Percentiles rank a stretch among this genome's conserved stretches.
These are phyloP conservation scores for Solanum gracilifrons DNA, from an alignment of 257 asterid genomes.

Conservation along the genomic window DNA sequence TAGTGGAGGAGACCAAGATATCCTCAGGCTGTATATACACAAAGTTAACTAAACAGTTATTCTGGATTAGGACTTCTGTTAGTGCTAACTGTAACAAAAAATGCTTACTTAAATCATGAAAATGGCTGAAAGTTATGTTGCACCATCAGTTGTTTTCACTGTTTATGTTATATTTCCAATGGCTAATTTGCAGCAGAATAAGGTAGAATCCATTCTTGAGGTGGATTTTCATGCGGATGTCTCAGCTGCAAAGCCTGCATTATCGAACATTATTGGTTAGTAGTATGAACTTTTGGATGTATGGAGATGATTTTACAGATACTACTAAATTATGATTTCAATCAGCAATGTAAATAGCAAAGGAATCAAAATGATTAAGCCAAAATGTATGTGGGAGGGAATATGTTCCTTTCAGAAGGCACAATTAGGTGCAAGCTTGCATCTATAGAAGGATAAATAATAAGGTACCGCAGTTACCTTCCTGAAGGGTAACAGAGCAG, in stretches of 20 bases:
- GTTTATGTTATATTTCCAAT: not conserved
- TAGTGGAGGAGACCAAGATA: not conserved
- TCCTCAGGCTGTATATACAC: not conserved
- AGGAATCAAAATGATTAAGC: too few relatives aligned
- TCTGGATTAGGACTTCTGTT: not conserved
- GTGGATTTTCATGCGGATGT: constrained; percentile 18
- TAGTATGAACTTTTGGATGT: not conserved
- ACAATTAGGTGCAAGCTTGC: not conserved
- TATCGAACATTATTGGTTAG: not conserved
- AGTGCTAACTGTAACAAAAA: not conserved
- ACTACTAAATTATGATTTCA: not conserved
- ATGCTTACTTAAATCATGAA: not conserved
- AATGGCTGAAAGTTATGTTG: not conserved
- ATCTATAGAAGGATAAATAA: not conserved
- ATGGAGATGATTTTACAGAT: not conserved
- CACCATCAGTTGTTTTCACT: not conserved
- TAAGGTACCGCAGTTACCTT: constrained; percentile 19
- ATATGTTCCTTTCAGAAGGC: not conserved
- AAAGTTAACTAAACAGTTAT: not conserved
- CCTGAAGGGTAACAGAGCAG: constrained; percentile 38
- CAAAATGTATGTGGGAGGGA: too few relatives aligned
- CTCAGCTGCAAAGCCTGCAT: constrained; percentile 45
- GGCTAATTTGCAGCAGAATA: constrained; percentile 19
- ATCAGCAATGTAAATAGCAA: not conserved
- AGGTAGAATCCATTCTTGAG: constrained; percentile 19